Evolutionary conservation across 2,329 filamentous ascomycete genomes (phyloP).

Genomic region (Esteya vermicola): DNA sequence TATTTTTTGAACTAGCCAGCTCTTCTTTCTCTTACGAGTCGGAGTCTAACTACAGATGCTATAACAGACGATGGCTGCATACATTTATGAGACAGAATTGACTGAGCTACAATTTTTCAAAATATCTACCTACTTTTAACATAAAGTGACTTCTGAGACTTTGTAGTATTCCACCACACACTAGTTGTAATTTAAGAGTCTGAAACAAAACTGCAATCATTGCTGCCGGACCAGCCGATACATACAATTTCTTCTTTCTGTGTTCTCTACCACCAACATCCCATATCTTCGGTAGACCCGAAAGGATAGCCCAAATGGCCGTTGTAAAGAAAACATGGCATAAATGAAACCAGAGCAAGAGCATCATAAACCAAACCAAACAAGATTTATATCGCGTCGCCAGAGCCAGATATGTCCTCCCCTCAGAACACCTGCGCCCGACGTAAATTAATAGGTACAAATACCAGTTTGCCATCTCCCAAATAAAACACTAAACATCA

Average conservation of each 20-base stretch:
- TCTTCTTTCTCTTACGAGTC: too few relatives aligned
- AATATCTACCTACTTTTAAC: too few relatives aligned
- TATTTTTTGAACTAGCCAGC: neutral
- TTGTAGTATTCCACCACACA: too few relatives aligned
- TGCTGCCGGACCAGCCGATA: slow-evolving; percentile 6
- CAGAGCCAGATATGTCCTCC: too few relatives aligned
- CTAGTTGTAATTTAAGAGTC: neutral
- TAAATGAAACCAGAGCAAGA: neutral
- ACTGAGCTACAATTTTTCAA: too few relatives aligned
- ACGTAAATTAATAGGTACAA: neutral
- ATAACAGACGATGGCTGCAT: too few relatives aligned
- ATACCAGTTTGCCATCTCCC: neutral
- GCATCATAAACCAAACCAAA: neutral
- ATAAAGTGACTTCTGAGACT: too few relatives aligned
- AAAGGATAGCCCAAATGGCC: neutral
- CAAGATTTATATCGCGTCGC: neutral
- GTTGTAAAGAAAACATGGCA: neutral
- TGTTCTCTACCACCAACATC: neutral
- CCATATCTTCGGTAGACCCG: neutral
- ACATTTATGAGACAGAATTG: too few relatives aligned
- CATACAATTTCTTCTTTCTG: neutral
- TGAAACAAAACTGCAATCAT: neutral
- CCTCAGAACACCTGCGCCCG: neutral
- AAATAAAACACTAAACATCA: neutral
- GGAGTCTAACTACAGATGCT: too few relatives aligned